phyloP scores from a whole-genome alignment of 108 stramenopile species.

The Halocafeteria seosinensis region DNA sequence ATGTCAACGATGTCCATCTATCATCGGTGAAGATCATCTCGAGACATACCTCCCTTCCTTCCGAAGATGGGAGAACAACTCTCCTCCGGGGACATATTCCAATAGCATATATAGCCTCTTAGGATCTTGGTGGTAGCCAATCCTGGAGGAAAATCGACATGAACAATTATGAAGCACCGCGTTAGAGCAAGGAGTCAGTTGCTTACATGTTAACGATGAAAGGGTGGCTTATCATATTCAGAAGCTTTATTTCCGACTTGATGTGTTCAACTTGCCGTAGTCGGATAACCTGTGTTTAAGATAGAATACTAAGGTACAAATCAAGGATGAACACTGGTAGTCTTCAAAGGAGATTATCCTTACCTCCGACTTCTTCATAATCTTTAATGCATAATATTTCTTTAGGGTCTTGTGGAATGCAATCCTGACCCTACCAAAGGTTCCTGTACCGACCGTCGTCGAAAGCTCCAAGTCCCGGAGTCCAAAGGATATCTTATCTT shows the following conservation, averaged over 20 bases:
- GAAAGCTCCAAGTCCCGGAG: slow-evolving; percentile 48
- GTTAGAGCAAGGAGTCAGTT: too few relatives aligned
- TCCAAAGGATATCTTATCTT: too few relatives aligned
- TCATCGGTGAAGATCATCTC: neutral
- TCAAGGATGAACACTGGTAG: slow-evolving; percentile 25
- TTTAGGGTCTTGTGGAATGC: slow-evolving; percentile 44
- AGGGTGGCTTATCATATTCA: slow-evolving; percentile 29
- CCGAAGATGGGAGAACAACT: slow-evolving; percentile 47
- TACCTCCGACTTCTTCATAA: slow-evolving; percentile 54
- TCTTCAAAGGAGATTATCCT: slow-evolving; percentile 18
- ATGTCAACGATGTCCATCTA: neutral
- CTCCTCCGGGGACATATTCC: slow-evolving; percentile 45
- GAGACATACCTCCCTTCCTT: slow-evolving; percentile 36
- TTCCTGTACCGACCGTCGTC: slow-evolving; percentile 60
- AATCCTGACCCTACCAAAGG: slow-evolving; percentile 59
- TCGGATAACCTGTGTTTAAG: neutral
- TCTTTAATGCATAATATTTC: slow-evolving; percentile 51
- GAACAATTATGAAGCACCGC: too few relatives aligned
- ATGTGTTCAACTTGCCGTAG: slow-evolving; percentile 50
- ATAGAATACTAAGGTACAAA: neutral
- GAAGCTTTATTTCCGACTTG: slow-evolving; percentile 51
- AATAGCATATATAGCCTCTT: slow-evolving; percentile 38
- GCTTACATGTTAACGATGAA: slow-evolving; percentile 42
- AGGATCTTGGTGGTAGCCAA: slow-evolving; percentile 1
- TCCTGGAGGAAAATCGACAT: too few relatives aligned